Evolutionary conservation across 2,329 filamentous ascomycete genomes (phyloP).

Genomic region (Colletotrichum shisoi): DNA sequence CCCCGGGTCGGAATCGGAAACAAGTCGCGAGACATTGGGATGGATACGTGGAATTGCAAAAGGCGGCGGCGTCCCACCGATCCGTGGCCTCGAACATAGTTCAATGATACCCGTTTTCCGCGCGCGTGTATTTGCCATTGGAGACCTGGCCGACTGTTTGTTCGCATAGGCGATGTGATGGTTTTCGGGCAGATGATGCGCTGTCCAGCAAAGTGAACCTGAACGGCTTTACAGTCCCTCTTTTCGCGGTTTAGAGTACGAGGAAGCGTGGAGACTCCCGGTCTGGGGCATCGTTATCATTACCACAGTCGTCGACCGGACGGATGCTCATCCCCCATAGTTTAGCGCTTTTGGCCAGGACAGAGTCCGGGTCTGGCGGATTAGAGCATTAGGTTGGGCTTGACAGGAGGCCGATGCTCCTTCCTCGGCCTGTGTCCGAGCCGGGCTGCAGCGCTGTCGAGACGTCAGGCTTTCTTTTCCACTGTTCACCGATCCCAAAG

Average conservation of each 20-base stretch:
- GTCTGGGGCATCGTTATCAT: neutral
- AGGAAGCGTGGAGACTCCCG: slow-evolving; percentile 18
- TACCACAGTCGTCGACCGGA: slow-evolving; percentile 5
- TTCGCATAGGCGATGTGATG: neutral
- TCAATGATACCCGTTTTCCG: neutral
- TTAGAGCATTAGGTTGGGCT: slow-evolving; percentile 8
- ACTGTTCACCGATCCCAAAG: slow-evolving; percentile 7
- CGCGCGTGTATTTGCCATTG: neutral
- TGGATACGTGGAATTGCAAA: slow-evolving; percentile 15
- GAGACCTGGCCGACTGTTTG: neutral
- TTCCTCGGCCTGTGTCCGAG: slow-evolving; percentile 19
- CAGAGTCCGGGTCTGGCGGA: slow-evolving; percentile 22
- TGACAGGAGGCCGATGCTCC: slow-evolving; percentile 8
- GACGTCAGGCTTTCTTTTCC: slow-evolving; percentile 11
- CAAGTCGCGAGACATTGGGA: slow-evolving; percentile 11
- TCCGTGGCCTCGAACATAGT: slow-evolving; percentile 6
- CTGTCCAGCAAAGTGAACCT: neutral
- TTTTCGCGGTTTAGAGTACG: neutral
- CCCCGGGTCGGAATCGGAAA: slow-evolving; percentile 22
- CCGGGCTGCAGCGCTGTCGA: slow-evolving; percentile 17
- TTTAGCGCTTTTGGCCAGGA: slow-evolving; percentile 4
- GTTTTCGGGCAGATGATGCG: neutral
- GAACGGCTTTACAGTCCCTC: neutral
- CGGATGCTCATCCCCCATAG: neutral
- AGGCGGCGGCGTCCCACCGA: slow-evolving; percentile 14